Base-by-base conservation (phyloP, 2,329 filamentous ascomycete genomes). In the Hymenoscyphus repandus region DNA sequence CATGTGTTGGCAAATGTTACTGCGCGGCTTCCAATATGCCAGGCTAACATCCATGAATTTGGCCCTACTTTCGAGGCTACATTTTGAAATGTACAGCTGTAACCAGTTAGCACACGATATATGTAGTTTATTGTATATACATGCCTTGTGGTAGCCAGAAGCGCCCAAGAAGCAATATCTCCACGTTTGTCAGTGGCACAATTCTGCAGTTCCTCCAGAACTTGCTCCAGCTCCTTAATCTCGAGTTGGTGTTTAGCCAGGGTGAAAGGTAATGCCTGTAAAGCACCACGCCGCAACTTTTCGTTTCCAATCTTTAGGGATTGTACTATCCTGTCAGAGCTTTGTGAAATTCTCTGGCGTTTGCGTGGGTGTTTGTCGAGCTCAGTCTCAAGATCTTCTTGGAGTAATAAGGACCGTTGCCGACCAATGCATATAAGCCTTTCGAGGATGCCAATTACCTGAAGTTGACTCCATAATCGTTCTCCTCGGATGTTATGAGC, bases 111-210 rank as follows among this genome's bases (percentile, higher is more conserved):
- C 22, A 10, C 13, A 15, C 34, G n/a, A 9, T 18, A 30, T n/a
- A 41, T 32, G 22, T 18, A 10, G 15, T 17, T 22, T 17, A 20
- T 5, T 15, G 9, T 20, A 18, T 15, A 13, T 20, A 68, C 76
- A 64, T 72, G 91, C 89, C 87, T 88, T 55, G 88, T 76, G 64
- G 90, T 81, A n/a, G 84, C 85, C 47, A 96, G 68, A 73, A 95
- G 82, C 15, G 90, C 85, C 93, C 93, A 99, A 0, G 84, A 88
- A 6, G 84, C 79, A 37, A 85, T 72, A 7, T 69, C 68, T 12
- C 72, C 70, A 58, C 86, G 83, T 61, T 95, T 91, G 62, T 93
- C 86, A 9, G 79, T 75, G 39, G 86, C 79, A 47, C 78, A 74
- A 10, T 71, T 67, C 13, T 75, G 70, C 13, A 95, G 69, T 39